Percentiles rank a stretch among this genome's conserved stretches.
These are phyloP conservation scores for Dipteronia sinensis DNA, from an alignment of 345 rosid genomes.

Conservation along the genomic window DNA sequence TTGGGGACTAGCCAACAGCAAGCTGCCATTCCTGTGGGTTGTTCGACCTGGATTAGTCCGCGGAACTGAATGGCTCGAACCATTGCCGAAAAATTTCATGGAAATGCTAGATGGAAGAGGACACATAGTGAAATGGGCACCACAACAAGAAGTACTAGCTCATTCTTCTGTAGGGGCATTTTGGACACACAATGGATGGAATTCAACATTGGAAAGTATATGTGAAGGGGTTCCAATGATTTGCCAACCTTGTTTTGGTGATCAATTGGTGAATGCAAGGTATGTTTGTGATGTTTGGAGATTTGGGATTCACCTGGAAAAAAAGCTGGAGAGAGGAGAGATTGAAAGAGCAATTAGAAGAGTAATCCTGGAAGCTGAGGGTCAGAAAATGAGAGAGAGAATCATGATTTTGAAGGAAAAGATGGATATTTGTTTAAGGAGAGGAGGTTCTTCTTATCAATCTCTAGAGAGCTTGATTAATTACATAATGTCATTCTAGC, in stretches of 20 bases:
- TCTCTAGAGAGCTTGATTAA: conserved; percentile 38
- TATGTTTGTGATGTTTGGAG: conserved; percentile 53
- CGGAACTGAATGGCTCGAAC: conserved; percentile 36
- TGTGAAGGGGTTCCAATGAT: conserved; percentile 78
- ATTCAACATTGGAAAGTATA: conserved; percentile 65
- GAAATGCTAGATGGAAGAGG: conserved; percentile 47
- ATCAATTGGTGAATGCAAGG: conserved; percentile 60
- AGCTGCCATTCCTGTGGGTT: conserved; percentile 68
- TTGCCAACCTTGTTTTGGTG: conserved; percentile 65
- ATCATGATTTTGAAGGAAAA: conserved; percentile 36
- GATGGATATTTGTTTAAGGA: conserved; percentile 30
- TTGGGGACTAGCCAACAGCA: conserved; percentile 52
- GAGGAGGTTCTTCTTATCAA: conserved; percentile 44
- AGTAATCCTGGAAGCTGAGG: conserved; percentile 37
- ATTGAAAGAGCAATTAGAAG: conserved; percentile 41
- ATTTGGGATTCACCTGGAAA: conserved; percentile 52
- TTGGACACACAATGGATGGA: conserved; percentile 79
- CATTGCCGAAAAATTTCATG: conserved; percentile 44
- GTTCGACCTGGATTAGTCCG: conserved; percentile 47
- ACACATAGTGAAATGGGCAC: conserved; percentile 64
- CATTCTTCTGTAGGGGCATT: conserved; percentile 61
- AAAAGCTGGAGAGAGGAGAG: conserved; percentile 36
- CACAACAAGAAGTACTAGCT: conserved; percentile 58
- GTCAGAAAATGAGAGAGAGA: conserved; percentile 41
- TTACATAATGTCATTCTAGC: conserved; percentile 33